These are phyloP conservation scores for Penicillium odoratum DNA, from an alignment of 495 filamentous ascomycete species.

Conservation along the genomic window DNA sequence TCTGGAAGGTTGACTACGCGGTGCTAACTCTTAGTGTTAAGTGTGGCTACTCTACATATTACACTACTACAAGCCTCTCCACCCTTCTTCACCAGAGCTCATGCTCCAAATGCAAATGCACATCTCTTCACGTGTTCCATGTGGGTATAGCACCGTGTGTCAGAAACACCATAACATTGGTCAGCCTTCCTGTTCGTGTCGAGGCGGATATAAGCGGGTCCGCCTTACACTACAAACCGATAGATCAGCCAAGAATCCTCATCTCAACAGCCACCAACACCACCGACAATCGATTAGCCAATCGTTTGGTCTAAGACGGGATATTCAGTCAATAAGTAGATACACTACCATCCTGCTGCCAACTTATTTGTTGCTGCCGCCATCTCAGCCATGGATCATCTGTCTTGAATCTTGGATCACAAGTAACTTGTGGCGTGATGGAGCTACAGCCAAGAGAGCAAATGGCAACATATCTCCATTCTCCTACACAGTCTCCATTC, in stretches of 20 bases:
- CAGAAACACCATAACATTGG: slow-evolving; percentile 6
- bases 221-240: neutral
- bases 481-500: neutral
- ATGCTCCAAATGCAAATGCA: neutral
- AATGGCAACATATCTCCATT: neutral
- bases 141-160: slow-evolving; percentile 13
- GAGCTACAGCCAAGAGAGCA: neutral
- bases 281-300: slow-evolving; percentile 1
- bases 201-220: slow-evolving; percentile 13
- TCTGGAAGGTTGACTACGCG: slow-evolving; percentile 1
- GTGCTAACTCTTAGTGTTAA: neutral
- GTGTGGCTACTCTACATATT: slow-evolving; percentile 1
- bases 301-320: neutral
- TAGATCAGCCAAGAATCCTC: neutral
- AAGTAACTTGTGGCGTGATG: neutral
- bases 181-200: neutral
- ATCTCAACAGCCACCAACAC: neutral
- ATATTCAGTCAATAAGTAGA: neutral
- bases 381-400: neutral
- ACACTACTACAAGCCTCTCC: neutral
- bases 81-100: slow-evolving; percentile 1
- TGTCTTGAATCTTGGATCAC: neutral
- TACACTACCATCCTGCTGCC: neutral
- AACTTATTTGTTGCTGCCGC: neutral
- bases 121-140: slow-evolving; percentile 10